Percentiles rank a stretch among this genome's conserved stretches.
phyloP scores from a whole-genome alignment of 2,329 filamentous ascomycete species.

The Ascochyta rabiei region DNA sequence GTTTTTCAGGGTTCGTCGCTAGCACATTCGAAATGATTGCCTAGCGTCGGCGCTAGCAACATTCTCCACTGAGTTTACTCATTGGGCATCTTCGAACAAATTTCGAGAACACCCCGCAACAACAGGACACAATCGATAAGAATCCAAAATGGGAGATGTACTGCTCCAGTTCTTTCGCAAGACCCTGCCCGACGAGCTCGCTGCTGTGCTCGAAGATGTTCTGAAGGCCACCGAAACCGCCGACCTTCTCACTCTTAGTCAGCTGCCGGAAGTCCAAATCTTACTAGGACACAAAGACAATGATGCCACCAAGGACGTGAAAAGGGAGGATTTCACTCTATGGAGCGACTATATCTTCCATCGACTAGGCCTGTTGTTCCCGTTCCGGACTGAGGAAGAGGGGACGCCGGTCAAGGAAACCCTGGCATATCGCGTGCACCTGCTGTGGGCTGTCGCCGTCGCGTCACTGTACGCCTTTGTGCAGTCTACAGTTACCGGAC shows the following conservation, averaged over 20 bases:
- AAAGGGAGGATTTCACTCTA: slow-evolving; percentile 40
- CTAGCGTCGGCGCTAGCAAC: slow-evolving; percentile 34
- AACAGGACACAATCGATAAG: slow-evolving; percentile 19
- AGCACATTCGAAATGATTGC: slow-evolving; percentile 21
- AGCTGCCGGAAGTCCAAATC: slow-evolving; percentile 47
- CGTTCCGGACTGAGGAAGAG: slow-evolving; percentile 36
- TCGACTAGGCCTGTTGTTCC: slow-evolving; percentile 48
- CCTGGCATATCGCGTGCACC: slow-evolving; percentile 48
- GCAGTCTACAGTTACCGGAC: slow-evolving; percentile 87
- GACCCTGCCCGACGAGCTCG: slow-evolving; percentile 52
- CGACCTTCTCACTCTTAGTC: slow-evolving; percentile 50
- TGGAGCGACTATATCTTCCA: slow-evolving; percentile 57
- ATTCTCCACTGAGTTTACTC: slow-evolving; percentile 40
- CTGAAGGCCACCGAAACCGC: slow-evolving; percentile 51
- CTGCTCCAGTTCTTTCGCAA: slow-evolving; percentile 50
- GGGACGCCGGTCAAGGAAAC: slow-evolving; percentile 36
- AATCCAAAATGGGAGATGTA: slow-evolving; percentile 50
- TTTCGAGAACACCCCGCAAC: slow-evolving; percentile 29
- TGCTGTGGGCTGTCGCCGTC: slow-evolving; percentile 64
- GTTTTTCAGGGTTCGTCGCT: slow-evolving; percentile 1
- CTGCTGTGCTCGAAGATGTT: slow-evolving; percentile 43
- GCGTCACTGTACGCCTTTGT: slow-evolving; percentile 79
- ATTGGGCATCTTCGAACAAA: slow-evolving; percentile 30
- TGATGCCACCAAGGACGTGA: slow-evolving; percentile 38
- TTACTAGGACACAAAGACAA: slow-evolving; percentile 50